A percentile compares a stretch with the other conserved stretches of the same genome.
Conservation (phyloP, 768 basidiomycete genomes). For the Xerocomellus intermedius region DNA sequence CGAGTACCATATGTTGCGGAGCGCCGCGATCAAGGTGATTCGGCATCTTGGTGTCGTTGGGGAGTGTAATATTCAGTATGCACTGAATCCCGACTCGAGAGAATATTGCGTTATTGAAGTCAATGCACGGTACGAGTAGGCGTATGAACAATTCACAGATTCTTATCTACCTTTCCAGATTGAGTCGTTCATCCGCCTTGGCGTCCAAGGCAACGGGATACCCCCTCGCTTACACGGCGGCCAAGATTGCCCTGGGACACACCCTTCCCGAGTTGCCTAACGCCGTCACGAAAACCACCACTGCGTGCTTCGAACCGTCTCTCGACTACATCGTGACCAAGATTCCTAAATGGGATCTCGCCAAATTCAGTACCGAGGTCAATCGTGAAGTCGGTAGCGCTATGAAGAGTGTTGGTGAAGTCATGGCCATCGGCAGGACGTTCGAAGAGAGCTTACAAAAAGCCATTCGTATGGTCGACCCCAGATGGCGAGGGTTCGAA, state of each 20-base stretch:
- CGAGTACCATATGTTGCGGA: slow-evolving; percentile 98
- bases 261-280: slow-evolving; percentile 98
- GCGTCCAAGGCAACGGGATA: slow-evolving; percentile 99
- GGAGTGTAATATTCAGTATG: slow-evolving; percentile 98
- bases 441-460: slow-evolving; percentile 99
- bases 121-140: slow-evolving; percentile 67
- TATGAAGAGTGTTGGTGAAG: slow-evolving; percentile 99
- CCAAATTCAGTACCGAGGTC: slow-evolving; percentile 94
- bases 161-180: slow-evolving; percentile 32
- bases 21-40: slow-evolving; percentile 93
- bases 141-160: background rate
- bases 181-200: slow-evolving; percentile 89
- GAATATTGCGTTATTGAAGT: slow-evolving; percentile 99
- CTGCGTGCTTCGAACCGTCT: slow-evolving; percentile 98
- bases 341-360: slow-evolving; percentile 99
- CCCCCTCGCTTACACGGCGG: slow-evolving; percentile 97
- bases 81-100: slow-evolving; percentile 85
- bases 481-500: slow-evolving; percentile 95
- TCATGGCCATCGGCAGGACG: slow-evolving; percentile 99
- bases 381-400: slow-evolving; percentile 93
- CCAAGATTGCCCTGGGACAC: slow-evolving; percentile 96
- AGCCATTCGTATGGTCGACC: slow-evolving; percentile 96
- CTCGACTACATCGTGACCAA: slow-evolving; percentile 99
- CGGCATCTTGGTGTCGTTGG: slow-evolving; percentile 91
- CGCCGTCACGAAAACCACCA: slow-evolving; percentile 98